These are phyloP conservation scores for Irineochytrium annulatum DNA, from an alignment of 192 early-diverging fungal genomes.

Conservation along the genomic window DNA sequence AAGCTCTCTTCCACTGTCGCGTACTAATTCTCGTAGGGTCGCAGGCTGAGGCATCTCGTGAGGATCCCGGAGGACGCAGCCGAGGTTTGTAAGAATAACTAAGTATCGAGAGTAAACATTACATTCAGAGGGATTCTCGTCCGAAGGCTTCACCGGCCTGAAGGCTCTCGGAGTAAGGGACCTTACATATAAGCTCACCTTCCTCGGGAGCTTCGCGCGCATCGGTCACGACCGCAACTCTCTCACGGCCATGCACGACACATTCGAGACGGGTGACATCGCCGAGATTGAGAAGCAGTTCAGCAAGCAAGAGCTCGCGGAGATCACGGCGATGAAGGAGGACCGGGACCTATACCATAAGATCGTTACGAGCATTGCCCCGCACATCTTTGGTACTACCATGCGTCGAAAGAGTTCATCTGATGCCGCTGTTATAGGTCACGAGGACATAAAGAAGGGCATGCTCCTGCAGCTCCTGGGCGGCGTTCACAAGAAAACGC, in stretches of 20 bases:
- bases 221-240: constrained; percentile 45
- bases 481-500: constrained; percentile 90
- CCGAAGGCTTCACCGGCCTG: constrained; percentile 79
- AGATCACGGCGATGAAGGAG: constrained; percentile 66
- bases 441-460: constrained; percentile 94
- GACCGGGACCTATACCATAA: constrained; percentile 68
- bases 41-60: no score
- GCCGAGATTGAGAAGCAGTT: constrained; percentile 49
- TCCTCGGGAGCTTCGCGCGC: constrained; percentile 79
- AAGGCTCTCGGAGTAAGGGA: constrained; percentile 87
- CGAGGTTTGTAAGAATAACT: constrained; percentile 6
- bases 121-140: constrained; percentile 50
- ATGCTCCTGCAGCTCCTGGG: constrained; percentile 90
- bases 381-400: constrained; percentile 75
- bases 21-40: no score
- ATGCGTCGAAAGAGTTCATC: neutral
- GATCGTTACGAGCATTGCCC: constrained; percentile 78
- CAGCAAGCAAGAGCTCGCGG: constrained; percentile 68
- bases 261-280: constrained; percentile 57
- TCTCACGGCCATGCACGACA: constrained; percentile 54
- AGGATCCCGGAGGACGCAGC: neutral
- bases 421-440: constrained; percentile 49
- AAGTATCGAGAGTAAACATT: constrained; percentile 14
- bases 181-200: constrained; percentile 87
- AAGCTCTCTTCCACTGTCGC: neutral